These are phyloP conservation scores for Austroboletus niveus DNA, from an alignment of 1,284 basidiomycete genomes.

Conservation along the genomic window DNA sequence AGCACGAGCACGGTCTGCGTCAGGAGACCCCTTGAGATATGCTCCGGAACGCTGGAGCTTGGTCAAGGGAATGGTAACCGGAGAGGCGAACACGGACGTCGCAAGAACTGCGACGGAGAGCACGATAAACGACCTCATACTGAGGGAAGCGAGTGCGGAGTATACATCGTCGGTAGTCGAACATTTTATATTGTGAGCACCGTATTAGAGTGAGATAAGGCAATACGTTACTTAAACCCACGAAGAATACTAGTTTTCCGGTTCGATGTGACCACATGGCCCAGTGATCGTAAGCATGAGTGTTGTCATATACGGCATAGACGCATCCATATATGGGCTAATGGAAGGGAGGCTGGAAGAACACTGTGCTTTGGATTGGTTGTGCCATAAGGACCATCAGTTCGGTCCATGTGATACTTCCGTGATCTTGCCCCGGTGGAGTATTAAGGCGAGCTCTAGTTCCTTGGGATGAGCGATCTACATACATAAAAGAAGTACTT, in stretches of 20 bases:
- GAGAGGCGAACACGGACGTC: slow-evolving; percentile 11
- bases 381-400: neutral
- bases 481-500: too few relatives aligned
- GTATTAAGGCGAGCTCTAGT: neutral
- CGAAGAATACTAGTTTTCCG: neutral
- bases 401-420: neutral
- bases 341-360: neutral
- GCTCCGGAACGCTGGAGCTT: slow-evolving; percentile 9
- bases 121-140: slow-evolving; percentile 16
- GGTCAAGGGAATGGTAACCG: slow-evolving; percentile 13
- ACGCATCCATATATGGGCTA: neutral
- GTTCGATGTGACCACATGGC: neutral
- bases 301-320: neutral
- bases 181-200: slow-evolving; percentile 5
- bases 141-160: neutral
- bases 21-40: slow-evolving; percentile 19
- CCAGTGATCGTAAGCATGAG: neutral
- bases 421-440: neutral
- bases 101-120: slow-evolving; percentile 12
- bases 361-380: too few relatives aligned
- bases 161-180: neutral
- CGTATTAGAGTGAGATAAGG: slow-evolving; percentile 2
- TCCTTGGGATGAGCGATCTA: too few relatives aligned
- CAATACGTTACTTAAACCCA: neutral
- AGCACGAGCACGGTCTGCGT: slow-evolving; percentile 24